Base-by-base conservation (phyloP, 169 alveolate species). In the Plasmodium knowlesi region DNA sequence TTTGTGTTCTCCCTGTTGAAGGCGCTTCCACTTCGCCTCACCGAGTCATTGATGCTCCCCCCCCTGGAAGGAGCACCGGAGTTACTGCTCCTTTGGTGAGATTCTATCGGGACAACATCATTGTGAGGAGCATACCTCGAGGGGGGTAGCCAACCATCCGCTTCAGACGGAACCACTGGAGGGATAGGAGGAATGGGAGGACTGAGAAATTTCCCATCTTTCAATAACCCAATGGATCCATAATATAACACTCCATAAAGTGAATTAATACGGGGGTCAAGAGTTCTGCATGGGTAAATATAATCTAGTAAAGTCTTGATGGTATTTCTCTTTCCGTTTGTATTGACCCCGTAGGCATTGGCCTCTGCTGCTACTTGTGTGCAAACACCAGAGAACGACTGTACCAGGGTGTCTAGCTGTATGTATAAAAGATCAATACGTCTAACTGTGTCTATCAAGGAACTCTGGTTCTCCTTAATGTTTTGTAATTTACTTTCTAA, bases 311-410 rank as follows among this genome's bases (percentile, higher is more conserved):
- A 93, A 70, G 97, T 92, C 82, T 96, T 96, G 16, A 96, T 50
- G 43, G 96, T 96, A 30, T 95, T 95, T 25, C 92, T 88, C 34
- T 96, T 84, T 67, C 95, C 93, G 41, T 80, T 89, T 39, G 92
- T 86, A 46, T 84, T 92, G 14, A 14, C 28, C 39, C 34, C 67
- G 28, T 54, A 32, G 30, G 67, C 74, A 12, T 28, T 30, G 19
- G 43, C 30, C 16, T 97, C 97, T 19, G 96, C 50, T 30, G 97
- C 96, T n/a, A 96, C 96, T 79, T 97, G 97, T 53, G 98, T 96
- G 76, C 98, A 97, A 9, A 97, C 92, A 34, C 98, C 98, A n/a
- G 97, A 98, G 92, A 97, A 97, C 5, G 98, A 98, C 92, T 97
- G 98, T 16, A 97, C 96, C 74, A 97, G 91, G 14, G 98, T 97